These are phyloP conservation scores for Cadophora sp. DNA, from an alignment of 2,329 filamentous ascomycete species.

Conservation along the genomic window DNA sequence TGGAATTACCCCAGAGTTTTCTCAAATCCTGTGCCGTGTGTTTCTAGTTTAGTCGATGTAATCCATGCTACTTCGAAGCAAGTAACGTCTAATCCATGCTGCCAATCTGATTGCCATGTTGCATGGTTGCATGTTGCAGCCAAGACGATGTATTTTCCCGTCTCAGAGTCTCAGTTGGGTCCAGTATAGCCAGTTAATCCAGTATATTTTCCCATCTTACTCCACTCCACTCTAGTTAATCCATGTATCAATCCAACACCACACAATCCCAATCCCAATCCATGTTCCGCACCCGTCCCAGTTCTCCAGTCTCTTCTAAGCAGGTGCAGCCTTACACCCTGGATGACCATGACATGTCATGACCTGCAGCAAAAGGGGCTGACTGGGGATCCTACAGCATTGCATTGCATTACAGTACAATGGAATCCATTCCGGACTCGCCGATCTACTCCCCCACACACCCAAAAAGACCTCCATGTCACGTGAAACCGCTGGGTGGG, in stretches of 20 bases:
- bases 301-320: conserved; percentile 11
- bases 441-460: conserved; percentile 7
- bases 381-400: not conserved
- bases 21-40: not conserved
- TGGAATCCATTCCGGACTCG: conserved; percentile 2
- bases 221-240: not conserved
- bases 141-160: too few relatives aligned
- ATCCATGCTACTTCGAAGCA: too few relatives aligned
- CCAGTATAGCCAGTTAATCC: too few relatives aligned
- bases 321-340: conserved; percentile 2
- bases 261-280: not conserved
- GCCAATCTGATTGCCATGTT: not conserved
- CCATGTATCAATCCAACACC: not conserved
- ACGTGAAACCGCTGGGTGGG: conserved; percentile 2
- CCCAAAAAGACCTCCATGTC: not conserved
- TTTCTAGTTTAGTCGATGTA: too few relatives aligned
- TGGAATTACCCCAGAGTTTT: conserved; percentile 4
- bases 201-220: too few relatives aligned
- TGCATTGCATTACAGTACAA: not conserved
- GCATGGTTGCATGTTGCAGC: not conserved
- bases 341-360: not conserved
- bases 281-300: not conserved
- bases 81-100: not conserved
- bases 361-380: not conserved
- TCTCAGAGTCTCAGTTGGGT: too few relatives aligned